Conservation (phyloP, 2,329 filamentous ascomycete genomes). For the Piedraia hortae region DNA sequence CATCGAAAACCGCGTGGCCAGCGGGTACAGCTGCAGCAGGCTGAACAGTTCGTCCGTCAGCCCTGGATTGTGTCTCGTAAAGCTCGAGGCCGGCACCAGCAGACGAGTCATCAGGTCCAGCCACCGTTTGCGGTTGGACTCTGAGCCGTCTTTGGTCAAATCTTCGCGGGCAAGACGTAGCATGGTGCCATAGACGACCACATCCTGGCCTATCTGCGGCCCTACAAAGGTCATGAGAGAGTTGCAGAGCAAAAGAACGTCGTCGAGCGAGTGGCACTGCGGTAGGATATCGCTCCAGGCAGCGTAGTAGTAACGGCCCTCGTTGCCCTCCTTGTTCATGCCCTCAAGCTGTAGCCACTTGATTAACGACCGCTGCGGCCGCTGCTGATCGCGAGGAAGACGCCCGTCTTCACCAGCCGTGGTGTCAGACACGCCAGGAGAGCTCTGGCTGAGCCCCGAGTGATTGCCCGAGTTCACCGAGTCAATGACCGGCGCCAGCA, state of each 20-base stretch:
- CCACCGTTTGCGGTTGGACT: slow-evolving; percentile 52
- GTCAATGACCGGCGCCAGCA: slow-evolving; percentile 46
- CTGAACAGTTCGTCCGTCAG: slow-evolving; percentile 69
- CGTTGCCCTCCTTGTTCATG: slow-evolving; percentile 39
- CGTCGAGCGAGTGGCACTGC: slow-evolving; percentile 67
- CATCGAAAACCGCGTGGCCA: slow-evolving; percentile 52
- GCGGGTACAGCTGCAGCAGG: slow-evolving; percentile 52
- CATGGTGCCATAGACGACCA: slow-evolving; percentile 50
- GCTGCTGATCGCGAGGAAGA: slow-evolving; percentile 23
- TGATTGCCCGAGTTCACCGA: slow-evolving; percentile 21
- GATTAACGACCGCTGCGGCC: slow-evolving; percentile 33
- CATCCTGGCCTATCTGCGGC: slow-evolving; percentile 67
- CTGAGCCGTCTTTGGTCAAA: slow-evolving; percentile 39
- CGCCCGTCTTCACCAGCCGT: slow-evolving; percentile 39
- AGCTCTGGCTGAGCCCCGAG: slow-evolving; percentile 18
- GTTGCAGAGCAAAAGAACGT: slow-evolving; percentile 64
- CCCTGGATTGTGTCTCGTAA: slow-evolving; percentile 60
- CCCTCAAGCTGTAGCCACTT: slow-evolving; percentile 68
- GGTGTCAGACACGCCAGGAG: slow-evolving; percentile 32
- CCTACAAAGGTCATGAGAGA: slow-evolving; percentile 68
- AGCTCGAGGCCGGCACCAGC: slow-evolving; percentile 65
- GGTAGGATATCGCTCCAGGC: slow-evolving; percentile 91
- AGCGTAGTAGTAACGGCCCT: slow-evolving; percentile 89
- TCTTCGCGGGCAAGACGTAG: slow-evolving; percentile 62
- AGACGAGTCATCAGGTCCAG: slow-evolving; percentile 56